Base-by-base conservation (phyloP, 23 red algal genomes). In the Agarophyton chilense region DNA sequence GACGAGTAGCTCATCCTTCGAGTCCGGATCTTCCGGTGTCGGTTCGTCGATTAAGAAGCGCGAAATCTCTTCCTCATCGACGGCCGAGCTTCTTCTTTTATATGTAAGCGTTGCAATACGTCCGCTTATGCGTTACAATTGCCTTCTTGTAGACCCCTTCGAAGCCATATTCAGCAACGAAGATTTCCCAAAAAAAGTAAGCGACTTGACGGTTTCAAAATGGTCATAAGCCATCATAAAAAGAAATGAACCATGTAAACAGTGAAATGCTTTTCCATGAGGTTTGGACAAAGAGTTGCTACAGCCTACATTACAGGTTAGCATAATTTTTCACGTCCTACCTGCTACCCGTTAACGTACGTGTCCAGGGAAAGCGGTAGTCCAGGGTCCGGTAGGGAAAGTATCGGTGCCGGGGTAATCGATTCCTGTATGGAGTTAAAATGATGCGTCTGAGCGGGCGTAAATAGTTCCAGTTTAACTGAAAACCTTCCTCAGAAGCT, bases 101-200 rank as follows among this genome's bases (percentile, higher is more conserved):
- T 85, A 6, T 4, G 81, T 47, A 80, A 33, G 18, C 57, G 24
- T 47, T 7, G 72, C 81, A 70, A 26, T 4, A 36, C 57, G 31
- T 70, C 57, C 6, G 81, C 36, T 47, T 35, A 9, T 4, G 21
- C 10, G 57, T 85, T 42, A 4, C 35, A 11, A 13, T 13, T 9
- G 10, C 58, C 31, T 66, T 66, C 58, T 72, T 67, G 57, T 85
- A 70, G 5, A 35, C 42, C 4, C 76, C 22, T 22, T 67, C 10
- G 81, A 85, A 85, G 56, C 39, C 63, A 16, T 35, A 85, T 72
- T 85, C 56, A 8, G 81, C 31, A 10, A 85, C 9, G 31, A 63
- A 31, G 33, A 85, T 63, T 14, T 57, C 18, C 81, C 81, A 85
- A 74, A 63, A 10, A 4, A 70, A 14, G 29, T n/a, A 85, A 9